Evolutionary conservation across 257 asterid genomes (phyloP).

Genomic region (Nicotiana otophora): DNA sequence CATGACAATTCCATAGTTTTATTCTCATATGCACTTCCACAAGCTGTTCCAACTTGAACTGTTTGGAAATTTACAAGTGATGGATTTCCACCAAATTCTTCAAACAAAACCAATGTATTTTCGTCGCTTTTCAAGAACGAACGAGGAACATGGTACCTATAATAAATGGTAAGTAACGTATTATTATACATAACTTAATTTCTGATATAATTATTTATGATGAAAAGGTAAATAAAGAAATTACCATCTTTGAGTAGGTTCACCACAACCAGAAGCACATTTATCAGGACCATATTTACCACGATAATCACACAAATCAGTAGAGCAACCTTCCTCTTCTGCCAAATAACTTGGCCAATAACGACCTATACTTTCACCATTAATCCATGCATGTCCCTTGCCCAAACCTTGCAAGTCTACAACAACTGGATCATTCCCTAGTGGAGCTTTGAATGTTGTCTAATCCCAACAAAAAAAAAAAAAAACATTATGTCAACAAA

Average conservation of each 20-base stretch:
- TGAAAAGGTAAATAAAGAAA: no score
- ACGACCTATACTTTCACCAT: slow-evolving; percentile 60
- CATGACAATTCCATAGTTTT: slow-evolving; percentile 38
- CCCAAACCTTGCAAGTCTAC: slow-evolving; percentile 56
- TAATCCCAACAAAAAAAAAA: neutral
- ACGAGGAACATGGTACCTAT: slow-evolving; percentile 64
- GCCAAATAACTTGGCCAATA: slow-evolving; percentile 68
- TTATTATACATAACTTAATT: no score
- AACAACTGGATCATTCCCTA: slow-evolving; percentile 50
- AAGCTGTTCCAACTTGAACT: slow-evolving; percentile 23
- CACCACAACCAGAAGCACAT: slow-evolving; percentile 50
- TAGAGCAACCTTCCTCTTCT: slow-evolving; percentile 29
- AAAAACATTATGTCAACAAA: neutral
- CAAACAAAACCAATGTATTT: slow-evolving; percentile 40
- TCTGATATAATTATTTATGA: no score
- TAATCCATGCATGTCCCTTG: slow-evolving; percentile 72
- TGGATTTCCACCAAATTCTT: slow-evolving; percentile 65
- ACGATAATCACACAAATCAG: slow-evolving; percentile 65
- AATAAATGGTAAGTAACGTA: no score
- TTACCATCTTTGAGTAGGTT: slow-evolving; percentile 61
- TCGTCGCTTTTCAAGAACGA: slow-evolving; percentile 29
- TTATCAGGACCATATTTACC: slow-evolving; percentile 39
- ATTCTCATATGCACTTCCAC: slow-evolving; percentile 41
- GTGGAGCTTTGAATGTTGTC: slow-evolving; percentile 57
- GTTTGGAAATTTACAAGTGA: slow-evolving; percentile 37